These are phyloP conservation scores for Colletotrichum australisinense DNA, from an alignment of 2,329 filamentous ascomycete genomes.

Conservation along the genomic window DNA sequence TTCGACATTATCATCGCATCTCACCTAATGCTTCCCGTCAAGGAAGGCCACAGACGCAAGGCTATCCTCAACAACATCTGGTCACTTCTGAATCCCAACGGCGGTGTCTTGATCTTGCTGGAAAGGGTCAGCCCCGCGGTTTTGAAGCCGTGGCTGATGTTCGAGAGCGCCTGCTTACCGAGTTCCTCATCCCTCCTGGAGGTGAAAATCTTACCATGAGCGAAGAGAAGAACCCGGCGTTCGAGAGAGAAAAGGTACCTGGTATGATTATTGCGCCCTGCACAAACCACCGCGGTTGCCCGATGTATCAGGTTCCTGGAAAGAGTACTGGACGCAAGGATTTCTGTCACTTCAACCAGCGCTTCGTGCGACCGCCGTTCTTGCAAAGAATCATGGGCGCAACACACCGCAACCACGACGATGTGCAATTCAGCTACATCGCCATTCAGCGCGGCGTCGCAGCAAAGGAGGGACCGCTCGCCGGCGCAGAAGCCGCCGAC, in stretches of 20 bases:
- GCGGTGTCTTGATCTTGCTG: conserved; percentile 86
- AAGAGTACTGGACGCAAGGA: conserved; percentile 82
- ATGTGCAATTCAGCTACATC: conserved; percentile 91
- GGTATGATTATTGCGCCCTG: conserved; percentile 80
- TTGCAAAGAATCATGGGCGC: conserved; percentile 81
- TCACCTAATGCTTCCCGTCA: conserved; percentile 81
- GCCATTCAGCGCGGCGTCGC: conserved; percentile 81
- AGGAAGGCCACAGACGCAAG: conserved; percentile 81
- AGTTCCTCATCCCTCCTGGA: conserved; percentile 74
- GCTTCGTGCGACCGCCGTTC: conserved; percentile 86
- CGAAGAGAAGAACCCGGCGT: conserved; percentile 54
- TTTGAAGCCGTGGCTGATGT: conserved; percentile 93
- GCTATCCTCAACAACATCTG: conserved; percentile 88
- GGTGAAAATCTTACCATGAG: conserved; percentile 50
- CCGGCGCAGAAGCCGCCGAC: conserved; percentile 69
- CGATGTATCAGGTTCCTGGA: conserved; percentile 84
- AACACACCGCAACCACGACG: conserved; percentile 83
- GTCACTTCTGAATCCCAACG: conserved; percentile 84
- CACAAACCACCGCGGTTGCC: conserved; percentile 88
- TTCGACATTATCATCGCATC: conserved; percentile 93
- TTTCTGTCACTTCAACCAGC: conserved; percentile 90
- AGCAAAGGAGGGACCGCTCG: conserved; percentile 41
- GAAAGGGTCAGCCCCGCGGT: conserved; percentile 93
- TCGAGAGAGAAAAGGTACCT: conserved; percentile 60
- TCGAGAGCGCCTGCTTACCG: conserved; percentile 80